phyloP scores from a whole-genome alignment of 306 rosid genomes.

The Vigna reflexopilosa region DNA sequence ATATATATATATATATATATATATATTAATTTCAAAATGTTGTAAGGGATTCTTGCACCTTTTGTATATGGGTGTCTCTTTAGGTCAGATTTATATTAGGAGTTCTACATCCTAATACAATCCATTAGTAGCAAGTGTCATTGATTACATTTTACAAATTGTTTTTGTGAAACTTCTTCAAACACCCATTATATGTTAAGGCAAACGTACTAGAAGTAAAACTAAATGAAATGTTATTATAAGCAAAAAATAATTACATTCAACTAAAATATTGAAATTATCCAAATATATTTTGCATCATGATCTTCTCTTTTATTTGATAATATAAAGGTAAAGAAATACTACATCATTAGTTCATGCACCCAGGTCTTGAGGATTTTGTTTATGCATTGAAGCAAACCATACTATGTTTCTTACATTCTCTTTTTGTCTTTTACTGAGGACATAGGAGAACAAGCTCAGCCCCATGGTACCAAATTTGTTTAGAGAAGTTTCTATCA shows the following conservation, averaged over 20 bases:
- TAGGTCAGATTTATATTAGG: background rate
- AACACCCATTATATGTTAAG: background rate
- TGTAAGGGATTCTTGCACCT: background rate
- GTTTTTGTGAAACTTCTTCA: background rate
- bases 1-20: background rate
- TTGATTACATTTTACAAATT: background rate
- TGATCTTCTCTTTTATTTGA: background rate
- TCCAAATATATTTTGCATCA: background rate
- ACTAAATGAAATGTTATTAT: background rate
- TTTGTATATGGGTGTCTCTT: background rate
- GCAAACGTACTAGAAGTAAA: background rate
- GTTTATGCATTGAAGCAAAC: background rate
- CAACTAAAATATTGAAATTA: background rate
- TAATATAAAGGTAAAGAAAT: background rate
- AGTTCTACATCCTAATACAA: background rate
- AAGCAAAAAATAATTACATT: background rate
- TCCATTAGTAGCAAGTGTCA: no score
- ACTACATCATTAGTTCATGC: background rate
- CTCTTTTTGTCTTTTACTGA: background rate
- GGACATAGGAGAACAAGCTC: background rate
- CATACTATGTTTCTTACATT: background rate
- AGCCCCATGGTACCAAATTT: background rate
- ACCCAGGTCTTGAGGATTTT: background rate
- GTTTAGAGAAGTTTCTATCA: background rate
- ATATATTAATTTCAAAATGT: background rate